Base-by-base conservation (phyloP, 352 stramenopile genomes). In the Pythium brachiatum region DNA sequence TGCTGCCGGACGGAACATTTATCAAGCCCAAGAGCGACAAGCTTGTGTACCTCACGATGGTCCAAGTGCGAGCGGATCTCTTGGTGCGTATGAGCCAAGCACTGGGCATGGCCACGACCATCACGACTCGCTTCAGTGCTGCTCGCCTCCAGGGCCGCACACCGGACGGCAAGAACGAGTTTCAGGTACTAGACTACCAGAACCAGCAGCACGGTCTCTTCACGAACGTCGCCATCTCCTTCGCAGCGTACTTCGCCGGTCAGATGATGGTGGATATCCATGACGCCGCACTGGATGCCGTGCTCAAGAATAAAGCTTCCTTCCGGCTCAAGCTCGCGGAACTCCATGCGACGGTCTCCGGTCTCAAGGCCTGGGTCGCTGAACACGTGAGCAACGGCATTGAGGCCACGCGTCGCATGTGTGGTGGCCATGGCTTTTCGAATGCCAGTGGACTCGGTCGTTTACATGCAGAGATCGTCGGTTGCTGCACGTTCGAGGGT, bases 21-120 rank as follows among this genome's bases (percentile, higher is more conserved):
- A 56, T 83, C 9, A 73, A 85, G 72, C 79, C 79, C 4, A 70
- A 83, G 66, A 86, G 74, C 54, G 77, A 88, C 69, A 87, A 87
- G 59, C 60, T 89, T 20, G 74, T 86, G 53, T 89, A 88, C 60
- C 61, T 86, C 26, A 86, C 79, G 0, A 86, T 85, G 77, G 71
- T 83, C 6, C 62, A 72, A 4, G 62, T 86, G 0, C 71, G 79
- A 36, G 72, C 77, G 26, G 68, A 65, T 27, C 16, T 75, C 32
- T 59, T 43, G 29, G 53, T 65, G 21, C 51, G 29, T 7, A 57
- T 57, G 51, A 44, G 27, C 11, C 3, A 57, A 16, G 4, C 5
- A 5, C 63, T 79, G 8, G 65, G 68, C 13, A 27, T 43, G 44
- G 75, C 70, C 5, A 73, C 65, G 3, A 74, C 79, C 0, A 86